Evolutionary conservation across 495 filamentous ascomycete genomes (phyloP).

Genomic region (Elasticomyces elasticus): DNA sequence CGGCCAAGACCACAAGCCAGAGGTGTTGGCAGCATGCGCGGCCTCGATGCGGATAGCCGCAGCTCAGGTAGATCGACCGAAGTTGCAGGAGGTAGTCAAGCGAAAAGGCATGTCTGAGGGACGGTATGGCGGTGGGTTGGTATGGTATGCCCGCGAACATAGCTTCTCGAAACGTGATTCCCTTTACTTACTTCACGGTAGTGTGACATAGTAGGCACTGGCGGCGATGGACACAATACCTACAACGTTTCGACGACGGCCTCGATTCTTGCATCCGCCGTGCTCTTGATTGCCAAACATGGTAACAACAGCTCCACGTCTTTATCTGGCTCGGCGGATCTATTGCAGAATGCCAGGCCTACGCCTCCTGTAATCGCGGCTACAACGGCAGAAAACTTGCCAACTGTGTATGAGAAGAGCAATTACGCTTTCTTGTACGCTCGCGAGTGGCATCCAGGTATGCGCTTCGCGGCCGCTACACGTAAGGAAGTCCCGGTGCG

Average conservation of each 20-base stretch:
- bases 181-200: constrained; percentile 25
- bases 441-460: constrained; percentile 89
- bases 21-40: constrained; percentile 71
- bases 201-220: constrained; percentile 97
- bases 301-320: constrained; percentile 95
- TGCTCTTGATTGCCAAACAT: constrained; percentile 82
- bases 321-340: constrained; percentile 87
- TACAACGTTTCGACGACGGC: constrained; percentile 96
- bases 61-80: constrained; percentile 50
- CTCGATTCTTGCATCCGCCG: constrained; percentile 77
- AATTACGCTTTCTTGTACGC: constrained; percentile 97
- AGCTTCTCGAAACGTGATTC: background rate
- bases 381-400: constrained; percentile 58
- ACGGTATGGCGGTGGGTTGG: constrained; percentile 43
- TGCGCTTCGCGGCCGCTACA: constrained; percentile 74
- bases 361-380: constrained; percentile 60
- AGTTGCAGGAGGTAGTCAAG: constrained; percentile 49
- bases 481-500: constrained; percentile 77
- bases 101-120: constrained; percentile 45
- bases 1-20: constrained; percentile 61
- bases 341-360: constrained; percentile 60
- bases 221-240: constrained; percentile 90
- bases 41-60: constrained; percentile 61
- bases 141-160: constrained; percentile 20
- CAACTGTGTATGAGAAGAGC: constrained; percentile 57